Base-by-base conservation (phyloP, 768 basidiomycete genomes). In the Lactarius hengduanensis region DNA sequence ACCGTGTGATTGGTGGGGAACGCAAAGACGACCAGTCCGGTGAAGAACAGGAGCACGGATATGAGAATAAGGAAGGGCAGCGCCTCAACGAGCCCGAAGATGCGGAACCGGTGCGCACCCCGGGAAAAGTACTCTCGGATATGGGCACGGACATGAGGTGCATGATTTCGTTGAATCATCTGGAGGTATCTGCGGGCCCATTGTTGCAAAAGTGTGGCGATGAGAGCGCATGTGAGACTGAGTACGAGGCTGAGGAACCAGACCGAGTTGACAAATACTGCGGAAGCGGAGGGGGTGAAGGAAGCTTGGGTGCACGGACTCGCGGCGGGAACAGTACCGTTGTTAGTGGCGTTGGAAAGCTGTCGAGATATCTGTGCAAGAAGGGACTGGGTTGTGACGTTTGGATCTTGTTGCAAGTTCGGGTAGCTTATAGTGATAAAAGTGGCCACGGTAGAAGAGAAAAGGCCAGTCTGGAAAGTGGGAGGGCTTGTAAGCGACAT, bases 41-140 rank as follows among this genome's bases (percentile, higher is more conserved):
- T 9, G n/a, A 53, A 63, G 16, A 63, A 63, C 8, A 63, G 32
- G 5, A 55, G 1, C 15, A 57, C 20, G 0, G 54, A 55, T 11
- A 11, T 11, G 28, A 56, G 62, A 6, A 63, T 38, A 30, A 63
- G 26, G 18, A 15, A 28, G 1, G 54, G 54, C 34, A 84, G 79
- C 20, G 74, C 67, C 41, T 79, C 77, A 5, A 82, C 78, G 10
- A 83, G 70, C 2, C 75, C 71, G 10, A 75, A 70, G 72, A 83
- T 76, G 7, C 72, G 71, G 68, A 80, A 84, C 53, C 69, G 72
- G 26, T 76, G 72, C 32, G 82, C 69, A 26, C 80, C 80, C 40
- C 76, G 73, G 63, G 76, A 81, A 11, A 80, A 76, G 32, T 30
- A 63, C 40, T 53, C 62, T 26, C 53, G 38, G 26, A 63, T 54